Conservation (phyloP, 2,329 filamentous ascomycete species). For the Leptographium procerum region DNA sequence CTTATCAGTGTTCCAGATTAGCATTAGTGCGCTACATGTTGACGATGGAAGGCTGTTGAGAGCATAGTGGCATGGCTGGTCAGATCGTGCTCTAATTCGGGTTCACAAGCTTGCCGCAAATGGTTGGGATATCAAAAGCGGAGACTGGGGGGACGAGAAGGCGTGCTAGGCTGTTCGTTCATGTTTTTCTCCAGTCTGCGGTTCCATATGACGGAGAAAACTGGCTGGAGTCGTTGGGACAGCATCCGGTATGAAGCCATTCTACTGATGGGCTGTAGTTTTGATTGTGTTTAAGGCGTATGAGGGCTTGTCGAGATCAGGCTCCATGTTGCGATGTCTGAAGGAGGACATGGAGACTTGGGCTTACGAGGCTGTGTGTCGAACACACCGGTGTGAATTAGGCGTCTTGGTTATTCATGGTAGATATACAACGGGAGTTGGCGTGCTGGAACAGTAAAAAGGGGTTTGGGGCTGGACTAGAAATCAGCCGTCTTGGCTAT, state of each 20-base stretch:
- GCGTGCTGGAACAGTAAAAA: neutral
- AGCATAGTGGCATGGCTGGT: neutral
- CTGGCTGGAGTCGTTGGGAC: constrained; percentile 1
- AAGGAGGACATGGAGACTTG: neutral
- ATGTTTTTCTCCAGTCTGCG: neutral
- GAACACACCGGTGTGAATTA: neutral
- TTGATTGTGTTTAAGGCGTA: neutral
- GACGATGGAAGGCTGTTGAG: neutral
- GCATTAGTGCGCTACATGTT: neutral
- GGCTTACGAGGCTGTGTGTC: neutral
- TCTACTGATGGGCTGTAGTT: neutral
- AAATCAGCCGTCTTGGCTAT: neutral
- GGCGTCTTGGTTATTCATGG: neutral
- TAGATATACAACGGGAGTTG: neutral
- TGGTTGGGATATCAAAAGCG: neutral
- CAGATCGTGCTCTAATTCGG: neutral
- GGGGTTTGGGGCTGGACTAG: neutral
- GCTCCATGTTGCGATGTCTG: neutral
- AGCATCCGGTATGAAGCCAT: neutral
- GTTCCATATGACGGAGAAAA: neutral
- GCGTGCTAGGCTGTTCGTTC: neutral
- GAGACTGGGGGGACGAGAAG: neutral
- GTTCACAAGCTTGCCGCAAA: neutral
- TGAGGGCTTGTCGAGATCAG: neutral
- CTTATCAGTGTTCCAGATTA: neutral